phyloP scores from a whole-genome alignment of 306 rosid species.

The Acacia melanoxylon region DNA sequence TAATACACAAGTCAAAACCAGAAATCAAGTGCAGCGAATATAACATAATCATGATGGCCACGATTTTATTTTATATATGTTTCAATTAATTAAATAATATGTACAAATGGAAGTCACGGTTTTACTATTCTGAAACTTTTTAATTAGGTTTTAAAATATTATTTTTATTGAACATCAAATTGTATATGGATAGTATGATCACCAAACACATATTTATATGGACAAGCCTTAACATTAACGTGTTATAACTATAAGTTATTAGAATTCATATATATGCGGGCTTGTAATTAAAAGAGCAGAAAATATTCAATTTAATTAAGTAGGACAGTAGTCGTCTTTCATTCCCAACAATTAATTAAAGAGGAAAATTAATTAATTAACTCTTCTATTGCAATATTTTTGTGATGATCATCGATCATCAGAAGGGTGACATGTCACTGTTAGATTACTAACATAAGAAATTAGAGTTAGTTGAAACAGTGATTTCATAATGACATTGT shows the following conservation, averaged over 20 bases:
- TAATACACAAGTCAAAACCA: slow-evolving; percentile 28
- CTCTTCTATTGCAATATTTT: background rate
- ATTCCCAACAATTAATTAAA: background rate
- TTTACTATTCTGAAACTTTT: background rate
- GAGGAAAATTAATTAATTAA: background rate
- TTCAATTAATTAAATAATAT: slow-evolving; percentile 10
- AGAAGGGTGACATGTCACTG: slow-evolving; percentile 18
- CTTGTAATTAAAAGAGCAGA: too few relatives aligned
- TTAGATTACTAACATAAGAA: background rate
- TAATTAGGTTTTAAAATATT: background rate
- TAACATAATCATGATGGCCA: slow-evolving; percentile 24
- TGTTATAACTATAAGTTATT: too few relatives aligned
- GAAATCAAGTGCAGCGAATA: slow-evolving; percentile 34
- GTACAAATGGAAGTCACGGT: background rate
- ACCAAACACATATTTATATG: background rate
- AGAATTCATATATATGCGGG: background rate
- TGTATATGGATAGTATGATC: background rate
- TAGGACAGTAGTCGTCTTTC: background rate
- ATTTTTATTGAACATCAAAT: background rate
- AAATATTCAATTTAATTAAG: too few relatives aligned
- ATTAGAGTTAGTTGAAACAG: slow-evolving; percentile 21
- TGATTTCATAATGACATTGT: slow-evolving; percentile 3
- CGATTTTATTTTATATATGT: background rate
- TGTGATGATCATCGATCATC: background rate
- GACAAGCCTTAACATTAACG: background rate